These are phyloP conservation scores for Lecanicillium sp. DNA, from an alignment of 2,329 filamentous ascomycete species.

Conservation along the genomic window DNA sequence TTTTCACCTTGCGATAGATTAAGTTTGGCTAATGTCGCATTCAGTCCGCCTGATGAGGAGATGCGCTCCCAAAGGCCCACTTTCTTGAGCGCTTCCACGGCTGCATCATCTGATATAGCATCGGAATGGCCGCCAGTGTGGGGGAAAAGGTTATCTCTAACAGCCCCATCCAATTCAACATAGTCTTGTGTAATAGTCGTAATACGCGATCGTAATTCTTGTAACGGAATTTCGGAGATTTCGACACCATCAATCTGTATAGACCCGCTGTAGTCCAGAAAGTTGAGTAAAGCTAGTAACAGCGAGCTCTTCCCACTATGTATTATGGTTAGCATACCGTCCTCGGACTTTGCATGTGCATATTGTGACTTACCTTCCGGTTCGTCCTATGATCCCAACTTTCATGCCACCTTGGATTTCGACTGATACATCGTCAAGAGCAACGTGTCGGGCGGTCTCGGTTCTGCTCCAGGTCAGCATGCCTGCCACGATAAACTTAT, in stretches of 20 bases:
- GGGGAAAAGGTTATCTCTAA: conserved; percentile 38
- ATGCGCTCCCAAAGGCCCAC: conserved; percentile 31
- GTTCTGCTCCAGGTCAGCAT: too few relatives aligned
- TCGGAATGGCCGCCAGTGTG: conserved; percentile 16
- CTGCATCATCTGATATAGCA: conserved; percentile 11
- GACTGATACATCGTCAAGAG: conserved; percentile 4
- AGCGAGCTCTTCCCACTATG: conserved; percentile 38
- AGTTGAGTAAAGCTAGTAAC: conserved; percentile 33
- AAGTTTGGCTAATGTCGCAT: conserved; percentile 19
- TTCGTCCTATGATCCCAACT: conserved; percentile 38
- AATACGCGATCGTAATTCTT: conserved; percentile 31
- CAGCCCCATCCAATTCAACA: conserved; percentile 30
- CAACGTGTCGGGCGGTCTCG: not conserved
- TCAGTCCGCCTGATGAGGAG: conserved; percentile 23
- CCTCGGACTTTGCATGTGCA: not conserved
- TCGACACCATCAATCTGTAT: conserved; percentile 35
- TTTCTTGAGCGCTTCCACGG: conserved; percentile 29
- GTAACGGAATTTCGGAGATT: conserved; percentile 28
- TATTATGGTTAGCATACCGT: not conserved
- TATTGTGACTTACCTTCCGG: conserved; percentile 18
- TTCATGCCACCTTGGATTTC: conserved; percentile 27
- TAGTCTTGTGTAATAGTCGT: conserved; percentile 38
- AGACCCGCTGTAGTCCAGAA: conserved; percentile 25
- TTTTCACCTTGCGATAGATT: conserved; percentile 21
- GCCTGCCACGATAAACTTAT: too few relatives aligned